Percentiles rank a stretch among this genome's conserved stretches.
Conservation (phyloP, 176 grass and related monocot species). For the Musa itinerans region DNA sequence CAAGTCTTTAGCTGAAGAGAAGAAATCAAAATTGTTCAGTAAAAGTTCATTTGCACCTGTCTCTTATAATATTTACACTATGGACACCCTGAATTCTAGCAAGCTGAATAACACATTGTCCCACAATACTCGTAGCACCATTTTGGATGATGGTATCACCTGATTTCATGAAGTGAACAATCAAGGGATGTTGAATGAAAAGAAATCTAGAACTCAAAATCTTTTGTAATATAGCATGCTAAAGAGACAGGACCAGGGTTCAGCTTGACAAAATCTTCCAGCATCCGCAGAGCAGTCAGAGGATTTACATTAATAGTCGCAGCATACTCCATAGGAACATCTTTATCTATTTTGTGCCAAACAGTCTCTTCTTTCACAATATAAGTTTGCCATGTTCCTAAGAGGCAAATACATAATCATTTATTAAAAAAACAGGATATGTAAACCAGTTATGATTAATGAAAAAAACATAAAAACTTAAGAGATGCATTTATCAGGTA, state of each 20-base stretch:
- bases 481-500: not conserved
- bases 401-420: not conserved
- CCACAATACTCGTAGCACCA: constrained; percentile 78
- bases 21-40: no score
- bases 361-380: constrained; percentile 51
- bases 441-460: not conserved
- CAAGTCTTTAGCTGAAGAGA: no score
- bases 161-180: constrained; percentile 25
- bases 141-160: constrained; percentile 85
- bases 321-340: constrained; percentile 72
- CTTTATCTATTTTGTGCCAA: constrained; percentile 62
- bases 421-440: not conserved
- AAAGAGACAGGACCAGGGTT: constrained; percentile 37
- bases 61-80: constrained; percentile 87
- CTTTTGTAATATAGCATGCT: not conserved
- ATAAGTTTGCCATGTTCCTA: constrained; percentile 79
- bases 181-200: not conserved
- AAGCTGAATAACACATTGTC: constrained; percentile 81
- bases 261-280: constrained; percentile 61
- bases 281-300: constrained; percentile 60
- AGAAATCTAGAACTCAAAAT: not conserved
- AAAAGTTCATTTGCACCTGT: constrained; percentile 36
- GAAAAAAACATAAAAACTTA: not conserved
- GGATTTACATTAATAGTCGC: constrained; percentile 82
- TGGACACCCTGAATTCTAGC: constrained; percentile 46